phyloP scores from a whole-genome alignment of 164 flowering plant species.

The Tetracentron sinense region DNA sequence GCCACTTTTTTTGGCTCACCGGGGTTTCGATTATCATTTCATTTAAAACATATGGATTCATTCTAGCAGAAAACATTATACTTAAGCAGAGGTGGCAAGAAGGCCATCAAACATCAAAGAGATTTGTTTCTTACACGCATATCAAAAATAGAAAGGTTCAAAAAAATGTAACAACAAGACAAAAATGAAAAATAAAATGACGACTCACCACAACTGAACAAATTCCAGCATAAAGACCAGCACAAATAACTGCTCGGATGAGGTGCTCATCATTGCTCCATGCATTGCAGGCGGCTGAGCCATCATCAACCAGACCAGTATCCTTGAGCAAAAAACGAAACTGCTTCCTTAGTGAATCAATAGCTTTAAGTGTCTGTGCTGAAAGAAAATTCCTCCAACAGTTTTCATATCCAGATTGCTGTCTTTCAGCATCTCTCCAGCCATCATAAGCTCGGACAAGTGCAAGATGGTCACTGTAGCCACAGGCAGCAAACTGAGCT shows the following conservation, averaged over 20 bases:
- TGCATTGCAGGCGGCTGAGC: conserved; percentile 32
- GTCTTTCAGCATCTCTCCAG: conserved; percentile 81
- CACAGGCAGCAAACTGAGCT: conserved; percentile 62
- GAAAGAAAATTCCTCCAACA: conserved; percentile 96
- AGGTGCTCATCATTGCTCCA: conserved; percentile 80
- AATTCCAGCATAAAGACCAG: conserved; percentile 90
- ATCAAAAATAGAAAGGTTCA: not conserved
- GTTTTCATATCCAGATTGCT: conserved; percentile 66
- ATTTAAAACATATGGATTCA: no score
- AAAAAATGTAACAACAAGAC: not conserved
- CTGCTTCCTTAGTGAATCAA: conserved; percentile 80
- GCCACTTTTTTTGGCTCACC: no score
- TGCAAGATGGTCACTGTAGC: conserved; percentile 85
- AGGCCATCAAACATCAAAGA: no score
- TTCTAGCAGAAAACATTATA: no score
- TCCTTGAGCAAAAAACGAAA: conserved; percentile 71
- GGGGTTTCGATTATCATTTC: no score
- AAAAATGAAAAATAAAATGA: not conserved
- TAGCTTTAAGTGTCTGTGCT: conserved; percentile 80
- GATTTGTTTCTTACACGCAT: no score
- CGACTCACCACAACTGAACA: conserved; percentile 86
- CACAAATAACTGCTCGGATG: conserved; percentile 76
- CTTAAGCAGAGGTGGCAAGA: no score
- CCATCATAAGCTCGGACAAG: conserved; percentile 85
- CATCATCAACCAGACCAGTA: conserved; percentile 63